Conservation (phyloP, 2,329 filamentous ascomycete genomes). For the Karstenula rhodostoma region DNA sequence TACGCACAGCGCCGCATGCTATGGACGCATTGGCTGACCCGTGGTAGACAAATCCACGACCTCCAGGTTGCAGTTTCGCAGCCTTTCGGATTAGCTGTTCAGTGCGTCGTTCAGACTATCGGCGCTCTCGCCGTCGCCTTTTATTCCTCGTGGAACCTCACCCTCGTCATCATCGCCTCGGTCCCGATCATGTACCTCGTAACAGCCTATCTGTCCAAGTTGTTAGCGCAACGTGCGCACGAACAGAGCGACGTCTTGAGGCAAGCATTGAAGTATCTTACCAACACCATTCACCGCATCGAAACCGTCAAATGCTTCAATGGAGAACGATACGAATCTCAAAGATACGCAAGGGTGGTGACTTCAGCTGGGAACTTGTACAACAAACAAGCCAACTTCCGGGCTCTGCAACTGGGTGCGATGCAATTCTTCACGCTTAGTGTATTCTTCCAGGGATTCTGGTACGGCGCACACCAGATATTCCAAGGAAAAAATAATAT, state of each 20-base stretch:
- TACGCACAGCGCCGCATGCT: slow-evolving; percentile 17
- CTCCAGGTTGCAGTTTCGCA: slow-evolving; percentile 82
- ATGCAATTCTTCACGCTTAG: slow-evolving; percentile 76
- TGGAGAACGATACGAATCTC: slow-evolving; percentile 73
- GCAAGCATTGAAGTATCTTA: slow-evolving; percentile 74
- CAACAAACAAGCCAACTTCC: slow-evolving; percentile 71
- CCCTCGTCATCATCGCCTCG: slow-evolving; percentile 77
- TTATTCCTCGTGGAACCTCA: slow-evolving; percentile 83
- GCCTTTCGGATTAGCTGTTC: slow-evolving; percentile 74
- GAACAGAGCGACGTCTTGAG: slow-evolving; percentile 73
- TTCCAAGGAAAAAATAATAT: slow-evolving; percentile 64
- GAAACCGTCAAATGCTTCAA: slow-evolving; percentile 89
- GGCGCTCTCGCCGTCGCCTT: slow-evolving; percentile 76
- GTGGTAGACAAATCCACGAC: slow-evolving; percentile 78
- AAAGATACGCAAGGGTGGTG: slow-evolving; percentile 69
- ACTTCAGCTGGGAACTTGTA: slow-evolving; percentile 69
- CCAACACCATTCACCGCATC: slow-evolving; percentile 75
- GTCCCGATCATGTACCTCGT: slow-evolving; percentile 72
- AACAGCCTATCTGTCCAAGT: slow-evolving; percentile 67
- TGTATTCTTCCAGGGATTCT: slow-evolving; percentile 90
- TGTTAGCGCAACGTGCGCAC: slow-evolving; percentile 71
- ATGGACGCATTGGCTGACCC: slow-evolving; percentile 17
- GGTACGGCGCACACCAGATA: slow-evolving; percentile 80
- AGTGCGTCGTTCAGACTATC: slow-evolving; percentile 69
- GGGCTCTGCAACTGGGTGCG: slow-evolving; percentile 75